Percentiles rank a stretch among this genome's conserved stretches.
Conservation (phyloP, 164 flowering plant species). For the Cinnamomum chago region DNA sequence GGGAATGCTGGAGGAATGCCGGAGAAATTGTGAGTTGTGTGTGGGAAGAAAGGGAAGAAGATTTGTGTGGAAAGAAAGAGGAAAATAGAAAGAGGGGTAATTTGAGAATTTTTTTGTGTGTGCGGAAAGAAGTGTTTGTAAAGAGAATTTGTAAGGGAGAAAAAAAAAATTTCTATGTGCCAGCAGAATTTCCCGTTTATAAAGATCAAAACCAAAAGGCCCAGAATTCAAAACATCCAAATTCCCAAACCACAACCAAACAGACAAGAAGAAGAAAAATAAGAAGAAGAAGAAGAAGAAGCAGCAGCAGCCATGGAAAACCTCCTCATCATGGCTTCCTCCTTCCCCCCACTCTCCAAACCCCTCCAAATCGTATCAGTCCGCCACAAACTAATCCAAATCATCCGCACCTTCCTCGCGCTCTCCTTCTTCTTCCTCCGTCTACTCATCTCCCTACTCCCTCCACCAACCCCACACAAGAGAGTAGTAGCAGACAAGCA, state of each 20-base stretch:
- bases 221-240: not conserved
- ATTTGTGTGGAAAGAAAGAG: too few species aligned
- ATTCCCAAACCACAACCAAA: not conserved
- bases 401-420: conserved; percentile 27
- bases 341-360: conserved; percentile 10
- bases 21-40: too few species aligned
- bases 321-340: conserved; percentile 1
- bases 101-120: too few species aligned
- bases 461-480: conserved; percentile 2
- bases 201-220: not conserved
- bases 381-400: conserved; percentile 32
- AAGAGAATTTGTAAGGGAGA: too few species aligned
- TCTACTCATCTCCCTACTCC: conserved; percentile 36
- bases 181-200: too few species aligned
- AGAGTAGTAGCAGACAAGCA: not conserved
- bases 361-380: conserved; percentile 24
- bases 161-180: too few species aligned
- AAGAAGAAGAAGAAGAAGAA: not conserved
- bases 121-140: too few species aligned
- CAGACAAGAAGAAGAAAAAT: too few species aligned
- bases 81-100: too few species aligned
- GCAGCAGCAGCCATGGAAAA: not conserved
- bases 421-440: conserved; percentile 43
- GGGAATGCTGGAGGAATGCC: too few species aligned
- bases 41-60: too few species aligned